phyloP scores from a whole-genome alignment of 805 yeast species.

The Saccharomycopsis fermentans region DNA sequence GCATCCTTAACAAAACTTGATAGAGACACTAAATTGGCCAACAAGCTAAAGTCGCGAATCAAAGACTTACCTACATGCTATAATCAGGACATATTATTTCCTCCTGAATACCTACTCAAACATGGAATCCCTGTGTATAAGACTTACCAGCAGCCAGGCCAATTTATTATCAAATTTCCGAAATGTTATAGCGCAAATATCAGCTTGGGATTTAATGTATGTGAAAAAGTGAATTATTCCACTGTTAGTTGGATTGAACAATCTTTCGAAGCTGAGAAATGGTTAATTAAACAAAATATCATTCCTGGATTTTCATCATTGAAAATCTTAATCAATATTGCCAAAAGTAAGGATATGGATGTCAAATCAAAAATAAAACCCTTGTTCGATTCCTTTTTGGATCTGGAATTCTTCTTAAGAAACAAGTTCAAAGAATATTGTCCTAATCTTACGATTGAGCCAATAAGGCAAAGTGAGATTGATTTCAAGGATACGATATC shows the following conservation, averaged over 20 bases:
- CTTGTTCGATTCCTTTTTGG: conserved; percentile 27
- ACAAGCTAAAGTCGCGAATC: conserved; percentile 1
- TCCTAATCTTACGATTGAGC: conserved; percentile 18
- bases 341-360: conserved; percentile 26
- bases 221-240: conserved; percentile 50
- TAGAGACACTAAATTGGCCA: background rate
- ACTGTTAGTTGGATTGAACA: conserved; percentile 44
- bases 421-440: conserved; percentile 26
- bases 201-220: conserved; percentile 45
- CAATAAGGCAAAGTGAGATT: conserved; percentile 26
- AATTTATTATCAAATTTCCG: conserved; percentile 49
- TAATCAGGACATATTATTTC: conserved; percentile 38
- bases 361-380: conserved; percentile 28
- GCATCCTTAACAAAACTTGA: conserved; percentile 5
- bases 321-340: conserved; percentile 38
- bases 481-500: conserved; percentile 33
- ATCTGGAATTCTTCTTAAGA: conserved; percentile 37
- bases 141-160: conserved; percentile 51
- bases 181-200: conserved; percentile 39
- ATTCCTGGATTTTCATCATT: conserved; percentile 45
- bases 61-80: conserved; percentile 18
- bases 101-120: conserved; percentile 38
- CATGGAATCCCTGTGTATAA: conserved; percentile 40
- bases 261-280: conserved; percentile 38
- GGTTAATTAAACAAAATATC: conserved; percentile 39